Conservation (phyloP, 2,329 filamentous ascomycete species). For the Talaromyces albobiverticillius region DNA sequence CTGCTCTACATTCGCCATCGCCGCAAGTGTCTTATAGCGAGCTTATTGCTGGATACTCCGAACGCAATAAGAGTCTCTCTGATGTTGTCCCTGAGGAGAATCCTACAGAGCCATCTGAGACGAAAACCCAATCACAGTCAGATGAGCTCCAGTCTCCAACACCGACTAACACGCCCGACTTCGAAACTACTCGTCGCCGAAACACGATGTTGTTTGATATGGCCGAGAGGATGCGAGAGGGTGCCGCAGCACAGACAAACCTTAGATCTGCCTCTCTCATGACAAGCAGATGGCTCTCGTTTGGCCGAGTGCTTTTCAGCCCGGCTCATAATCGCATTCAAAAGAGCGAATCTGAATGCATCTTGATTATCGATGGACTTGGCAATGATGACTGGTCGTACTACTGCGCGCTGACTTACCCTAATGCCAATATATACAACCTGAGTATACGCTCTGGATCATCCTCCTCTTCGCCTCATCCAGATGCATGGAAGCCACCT, state of each 20-base stretch:
- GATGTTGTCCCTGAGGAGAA: conserved; percentile 21
- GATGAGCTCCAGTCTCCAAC: conserved; percentile 26
- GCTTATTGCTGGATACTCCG: conserved; percentile 51
- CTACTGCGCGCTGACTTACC: conserved; percentile 50
- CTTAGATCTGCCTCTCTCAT: conserved; percentile 50
- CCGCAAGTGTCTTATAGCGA: conserved; percentile 55
- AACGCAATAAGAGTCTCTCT: conserved; percentile 23
- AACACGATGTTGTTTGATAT: conserved; percentile 36
- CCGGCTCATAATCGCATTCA: conserved; percentile 47
- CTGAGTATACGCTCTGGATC: conserved; percentile 35
- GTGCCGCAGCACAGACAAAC: conserved; percentile 42
- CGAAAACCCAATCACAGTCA: conserved; percentile 22
- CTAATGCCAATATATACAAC: conserved; percentile 44
- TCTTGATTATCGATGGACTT: conserved; percentile 49
- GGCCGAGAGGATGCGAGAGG: conserved; percentile 41
- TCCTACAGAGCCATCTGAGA: conserved; percentile 19
- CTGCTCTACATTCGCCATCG: conserved; percentile 50
- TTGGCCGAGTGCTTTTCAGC: conserved; percentile 50
- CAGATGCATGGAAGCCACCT: conserved; percentile 42
- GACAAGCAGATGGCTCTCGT: conserved; percentile 51
- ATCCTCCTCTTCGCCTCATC: conserved; percentile 31
- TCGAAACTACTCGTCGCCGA: conserved; percentile 29
- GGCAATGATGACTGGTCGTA: conserved; percentile 54
- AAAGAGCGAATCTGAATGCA: conserved; percentile 37
- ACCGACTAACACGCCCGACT: conserved; percentile 22